Percentiles rank a stretch among this genome's conserved stretches.
These are phyloP conservation scores for Striga asiatica DNA, from an alignment of 257 asterid species.

Conservation along the genomic window DNA sequence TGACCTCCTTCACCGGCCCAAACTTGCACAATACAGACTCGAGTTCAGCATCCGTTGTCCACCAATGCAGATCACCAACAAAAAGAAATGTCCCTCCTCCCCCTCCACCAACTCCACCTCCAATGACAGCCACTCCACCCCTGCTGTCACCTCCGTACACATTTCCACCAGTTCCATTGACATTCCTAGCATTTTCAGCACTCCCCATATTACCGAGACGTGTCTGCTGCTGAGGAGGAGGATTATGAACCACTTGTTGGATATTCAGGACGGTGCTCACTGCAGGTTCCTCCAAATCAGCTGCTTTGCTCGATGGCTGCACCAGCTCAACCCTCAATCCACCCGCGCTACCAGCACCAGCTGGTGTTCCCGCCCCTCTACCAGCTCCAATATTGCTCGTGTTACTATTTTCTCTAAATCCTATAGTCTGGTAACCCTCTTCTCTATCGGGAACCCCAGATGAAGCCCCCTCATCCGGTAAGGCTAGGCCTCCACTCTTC, in stretches of 20 bases:
- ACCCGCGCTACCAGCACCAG: slow-evolving; percentile 22
- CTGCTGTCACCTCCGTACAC: slow-evolving; percentile 18
- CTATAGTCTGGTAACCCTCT: slow-evolving; percentile 33
- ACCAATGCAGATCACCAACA: slow-evolving; percentile 84
- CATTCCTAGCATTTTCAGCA: slow-evolving; percentile 14
- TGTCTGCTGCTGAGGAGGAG: slow-evolving; percentile 20
- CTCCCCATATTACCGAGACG: slow-evolving; percentile 14
- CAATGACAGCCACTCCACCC: slow-evolving; percentile 19
- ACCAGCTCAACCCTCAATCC: slow-evolving; percentile 34
- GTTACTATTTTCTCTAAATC: slow-evolving; percentile 26
- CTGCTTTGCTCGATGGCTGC: slow-evolving; percentile 18
- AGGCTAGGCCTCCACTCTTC: slow-evolving; percentile 20
- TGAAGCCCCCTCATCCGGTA: slow-evolving; percentile 28
- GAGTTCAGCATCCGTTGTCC: slow-evolving; percentile 81
- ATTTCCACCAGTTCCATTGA: slow-evolving; percentile 25
- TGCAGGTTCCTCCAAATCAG: slow-evolving; percentile 21
- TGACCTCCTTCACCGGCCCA: slow-evolving; percentile 69
- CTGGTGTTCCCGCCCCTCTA: slow-evolving; percentile 27
- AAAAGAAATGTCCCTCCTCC: slow-evolving; percentile 52
- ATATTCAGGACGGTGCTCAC: slow-evolving; percentile 17
- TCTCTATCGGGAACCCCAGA: slow-evolving; percentile 23
- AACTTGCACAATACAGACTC: slow-evolving; percentile 55
- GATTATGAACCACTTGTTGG: slow-evolving; percentile 22
- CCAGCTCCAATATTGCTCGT: slow-evolving; percentile 20
- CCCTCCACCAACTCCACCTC: slow-evolving; percentile 23